Conservation (phyloP, 805 yeast genomes). For the Saccharomycopsis javanensis region DNA sequence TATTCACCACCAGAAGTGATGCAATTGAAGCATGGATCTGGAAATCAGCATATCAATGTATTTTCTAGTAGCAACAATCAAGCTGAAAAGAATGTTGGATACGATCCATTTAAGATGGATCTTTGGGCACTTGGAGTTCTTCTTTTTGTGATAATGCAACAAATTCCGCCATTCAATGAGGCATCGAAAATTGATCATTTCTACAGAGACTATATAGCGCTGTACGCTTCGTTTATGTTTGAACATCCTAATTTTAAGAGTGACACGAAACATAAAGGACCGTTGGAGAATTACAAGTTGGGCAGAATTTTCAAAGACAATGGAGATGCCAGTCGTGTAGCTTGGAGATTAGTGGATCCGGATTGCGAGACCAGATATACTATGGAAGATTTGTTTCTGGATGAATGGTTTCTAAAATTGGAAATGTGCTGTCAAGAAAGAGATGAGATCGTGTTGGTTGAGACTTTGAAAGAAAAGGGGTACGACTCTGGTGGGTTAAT, state of each 20-base stretch:
- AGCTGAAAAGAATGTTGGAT: constrained; percentile 28
- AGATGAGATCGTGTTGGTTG: constrained; percentile 19
- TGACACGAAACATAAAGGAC: constrained; percentile 42
- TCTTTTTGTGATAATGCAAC: constrained; percentile 48
- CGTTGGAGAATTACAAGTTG: constrained; percentile 64
- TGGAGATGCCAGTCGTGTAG: constrained; percentile 54
- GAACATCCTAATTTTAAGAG: constrained; percentile 41
- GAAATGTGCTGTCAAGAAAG: constrained; percentile 52
- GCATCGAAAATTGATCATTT: constrained; percentile 38
- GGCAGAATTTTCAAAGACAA: constrained; percentile 49
- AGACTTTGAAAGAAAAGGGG: not conserved
- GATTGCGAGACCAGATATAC: constrained; percentile 43
- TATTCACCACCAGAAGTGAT: constrained; percentile 73
- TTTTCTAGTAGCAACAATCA: constrained; percentile 24
- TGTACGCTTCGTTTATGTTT: constrained; percentile 32
- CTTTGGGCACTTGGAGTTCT: constrained; percentile 66
- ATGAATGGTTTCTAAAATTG: constrained; percentile 52
- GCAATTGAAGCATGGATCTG: constrained; percentile 20
- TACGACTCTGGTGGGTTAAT: not conserved
- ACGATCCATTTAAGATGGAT: constrained; percentile 62
- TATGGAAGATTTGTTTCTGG: constrained; percentile 43
- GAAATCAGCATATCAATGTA: not conserved
- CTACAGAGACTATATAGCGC: constrained; percentile 46
- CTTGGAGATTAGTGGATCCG: constrained; percentile 71
- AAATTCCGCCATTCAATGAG: constrained; percentile 49